Base-by-base conservation (phyloP, 495 filamentous ascomycete species). In the Podospora pseudocomata region DNA sequence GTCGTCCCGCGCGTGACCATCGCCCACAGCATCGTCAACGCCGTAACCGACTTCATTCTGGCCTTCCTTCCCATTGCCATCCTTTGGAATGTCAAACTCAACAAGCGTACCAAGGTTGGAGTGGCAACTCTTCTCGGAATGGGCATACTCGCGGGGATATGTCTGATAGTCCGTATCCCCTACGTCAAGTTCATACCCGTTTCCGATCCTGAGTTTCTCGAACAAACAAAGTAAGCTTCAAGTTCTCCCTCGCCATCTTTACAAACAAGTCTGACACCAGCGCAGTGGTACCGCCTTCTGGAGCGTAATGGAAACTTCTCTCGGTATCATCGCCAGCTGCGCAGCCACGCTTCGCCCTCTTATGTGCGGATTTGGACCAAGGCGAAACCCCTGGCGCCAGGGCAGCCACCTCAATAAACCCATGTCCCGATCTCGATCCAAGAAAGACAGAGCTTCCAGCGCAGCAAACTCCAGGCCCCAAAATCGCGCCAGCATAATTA, bases 11-110 rank as follows among this genome's bases (percentile, higher is more conserved):
- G 67, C 49, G 72, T 74, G 2, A 76, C 75, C n/a, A 75, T 82
- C 58, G 78, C 78, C 1, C 75, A 77, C 67, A 77, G 77, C 57
- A 76, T 72, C 2, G 67, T 82, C 1, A 76, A 73, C 34, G 79
- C 78, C 18, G 27, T 77, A 13, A 76, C 73, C 27, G 81, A 85
- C 67, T 79, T 79, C 74, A 68, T 75, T 1, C 71, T 84, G 18
- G 82, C 79, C 3, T 61, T 82, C 0, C 74, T 85, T 1, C 82
- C 83, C 4, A 73, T 82, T 27, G 73, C 75, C 28, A 74, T 84
- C 28, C 65, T 85, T 15, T 82, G 77, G 76, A 54, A 78, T 65
- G 71, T 82, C 20, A 70, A 79, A 26, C 79, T 83, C 64, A 78
- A 75, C 34, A 66, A 49, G 18, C 64, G 73, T 16, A 77, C 73